Evolutionary conservation across 1,284 basidiomycete genomes (phyloP).

Genomic region (Malassezia yamatoensis): DNA sequence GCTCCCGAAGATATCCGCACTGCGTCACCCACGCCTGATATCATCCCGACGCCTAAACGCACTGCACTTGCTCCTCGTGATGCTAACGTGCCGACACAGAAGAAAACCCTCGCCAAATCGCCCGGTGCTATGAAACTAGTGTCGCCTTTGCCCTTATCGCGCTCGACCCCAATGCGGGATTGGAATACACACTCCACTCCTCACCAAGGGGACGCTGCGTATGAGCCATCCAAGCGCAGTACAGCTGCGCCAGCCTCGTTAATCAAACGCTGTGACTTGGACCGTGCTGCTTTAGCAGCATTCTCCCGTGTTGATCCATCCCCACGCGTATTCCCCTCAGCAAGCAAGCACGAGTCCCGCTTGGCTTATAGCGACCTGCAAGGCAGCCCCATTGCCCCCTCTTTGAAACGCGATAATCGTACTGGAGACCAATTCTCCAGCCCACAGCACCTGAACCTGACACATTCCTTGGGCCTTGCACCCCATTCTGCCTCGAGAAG

Average conservation of each 20-base stretch:
- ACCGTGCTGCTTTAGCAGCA: constrained; percentile 22
- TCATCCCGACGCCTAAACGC: constrained; percentile 11
- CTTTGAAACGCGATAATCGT: background rate
- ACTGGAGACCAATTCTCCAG: constrained; percentile 33
- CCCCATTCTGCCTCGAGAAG: constrained; percentile 30
- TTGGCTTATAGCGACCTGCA: background rate
- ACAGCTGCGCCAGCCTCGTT: constrained; percentile 4
- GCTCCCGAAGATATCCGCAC: background rate
- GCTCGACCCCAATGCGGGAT: constrained; percentile 14
- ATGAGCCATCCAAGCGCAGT: background rate
- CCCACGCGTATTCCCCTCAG: background rate
- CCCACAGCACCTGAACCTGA: constrained; percentile 39
- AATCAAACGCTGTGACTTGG: constrained; percentile 6
- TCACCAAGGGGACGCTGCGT: background rate
- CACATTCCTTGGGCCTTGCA: constrained; percentile 36
- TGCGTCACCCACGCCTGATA: background rate
- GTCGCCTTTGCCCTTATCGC: constrained; percentile 4
- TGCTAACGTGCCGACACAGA: background rate
- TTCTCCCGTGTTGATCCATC: constrained; percentile 19
- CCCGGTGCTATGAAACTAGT: constrained; percentile 6
- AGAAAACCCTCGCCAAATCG: constrained; percentile 4
- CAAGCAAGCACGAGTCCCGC: background rate
- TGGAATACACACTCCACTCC: background rate
- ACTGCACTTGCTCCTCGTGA: constrained; percentile 9
- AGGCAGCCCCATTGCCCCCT: constrained; percentile 1